phyloP scores from a whole-genome alignment of 441 rosid genomes.

The Pelargonium fulgidum region DNA sequence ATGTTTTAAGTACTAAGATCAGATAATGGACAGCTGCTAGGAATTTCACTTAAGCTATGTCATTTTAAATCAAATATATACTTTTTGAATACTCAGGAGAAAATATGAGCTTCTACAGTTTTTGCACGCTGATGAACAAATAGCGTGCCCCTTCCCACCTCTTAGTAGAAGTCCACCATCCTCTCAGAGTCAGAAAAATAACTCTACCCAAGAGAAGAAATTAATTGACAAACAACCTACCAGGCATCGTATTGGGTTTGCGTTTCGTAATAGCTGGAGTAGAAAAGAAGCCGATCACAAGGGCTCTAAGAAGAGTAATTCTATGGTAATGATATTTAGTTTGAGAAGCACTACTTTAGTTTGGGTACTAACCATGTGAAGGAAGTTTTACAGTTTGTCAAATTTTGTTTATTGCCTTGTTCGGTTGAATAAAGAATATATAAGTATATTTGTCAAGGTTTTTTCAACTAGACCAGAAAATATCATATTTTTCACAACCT shows the following conservation, averaged over 20 bases:
- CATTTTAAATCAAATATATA: conserved; percentile 17
- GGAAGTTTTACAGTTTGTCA: too few species aligned
- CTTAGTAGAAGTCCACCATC: conserved; percentile 30
- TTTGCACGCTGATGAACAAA: conserved; percentile 30
- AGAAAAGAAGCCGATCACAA: conserved; percentile 63
- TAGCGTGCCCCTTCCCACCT: conserved; percentile 35
- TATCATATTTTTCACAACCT: too few species aligned
- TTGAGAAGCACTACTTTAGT: conserved; percentile 17
- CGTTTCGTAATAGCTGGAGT: conserved; percentile 85
- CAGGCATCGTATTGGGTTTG: conserved; percentile 58
- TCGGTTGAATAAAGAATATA: too few species aligned
- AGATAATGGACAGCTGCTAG: too few species aligned
- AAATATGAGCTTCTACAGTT: conserved; percentile 77
- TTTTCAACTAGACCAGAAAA: too few species aligned
- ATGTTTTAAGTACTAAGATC: too few species aligned
- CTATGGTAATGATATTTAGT: conserved; percentile 43
- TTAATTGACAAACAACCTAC: conserved; percentile 45
- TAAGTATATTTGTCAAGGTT: too few species aligned
- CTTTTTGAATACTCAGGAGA: conserved; percentile 43
- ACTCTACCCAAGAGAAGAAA: conserved; percentile 38
- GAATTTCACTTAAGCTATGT: neutral
- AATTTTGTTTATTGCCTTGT: too few species aligned
- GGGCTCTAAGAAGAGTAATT: conserved; percentile 52
- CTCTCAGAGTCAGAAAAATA: conserved; percentile 20
- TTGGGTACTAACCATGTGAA: neutral